Conservation (phyloP, 2,329 filamentous ascomycete genomes). For the Beauveria asiatica region DNA sequence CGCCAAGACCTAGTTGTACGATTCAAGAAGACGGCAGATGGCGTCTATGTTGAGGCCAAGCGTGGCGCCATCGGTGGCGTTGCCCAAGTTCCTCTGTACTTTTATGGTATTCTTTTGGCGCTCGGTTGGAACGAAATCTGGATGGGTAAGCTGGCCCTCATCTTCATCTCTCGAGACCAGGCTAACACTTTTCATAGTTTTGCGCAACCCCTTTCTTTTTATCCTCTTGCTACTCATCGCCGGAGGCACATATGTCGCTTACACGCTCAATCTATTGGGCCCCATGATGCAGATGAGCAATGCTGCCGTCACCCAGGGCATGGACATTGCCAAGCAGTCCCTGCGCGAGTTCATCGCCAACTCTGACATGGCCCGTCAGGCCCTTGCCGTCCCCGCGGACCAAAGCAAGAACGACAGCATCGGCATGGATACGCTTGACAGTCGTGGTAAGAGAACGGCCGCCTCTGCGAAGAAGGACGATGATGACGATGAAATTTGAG, state of each 20-base stretch:
- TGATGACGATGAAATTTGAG: conserved; percentile 52
- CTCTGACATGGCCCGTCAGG: conserved; percentile 76
- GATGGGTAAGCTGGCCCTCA: conserved; percentile 56
- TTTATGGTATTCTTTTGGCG: conserved; percentile 80
- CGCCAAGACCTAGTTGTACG: conserved; percentile 83
- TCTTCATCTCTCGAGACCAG: conserved; percentile 2
- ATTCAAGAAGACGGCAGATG: conserved; percentile 98
- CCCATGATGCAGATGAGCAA: conserved; percentile 94
- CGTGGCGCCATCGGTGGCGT: conserved; percentile 92
- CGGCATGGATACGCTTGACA: conserved; percentile 52
- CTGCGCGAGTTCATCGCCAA: conserved; percentile 83
- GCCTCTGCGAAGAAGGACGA: conserved; percentile 23
- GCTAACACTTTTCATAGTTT: conserved; percentile 46
- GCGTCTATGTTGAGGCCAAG: conserved; percentile 97
- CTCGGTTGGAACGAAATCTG: conserved; percentile 99
- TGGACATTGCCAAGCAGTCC: conserved; percentile 87
- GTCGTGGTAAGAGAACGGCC: conserved; percentile 42
- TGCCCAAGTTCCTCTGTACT: conserved; percentile 87
- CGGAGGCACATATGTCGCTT: conserved; percentile 78
- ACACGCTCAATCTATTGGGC: conserved; percentile 88
- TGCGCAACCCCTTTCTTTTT: conserved; percentile 91
- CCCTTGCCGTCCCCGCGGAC: conserved; percentile 63
- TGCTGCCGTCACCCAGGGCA: conserved; percentile 74
- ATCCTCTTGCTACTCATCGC: conserved; percentile 72
- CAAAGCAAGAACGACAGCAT: conserved; percentile 38